Evolutionary conservation across 2,329 filamentous ascomycete genomes (phyloP).

Genomic region (Aspergillus ibericus): DNA sequence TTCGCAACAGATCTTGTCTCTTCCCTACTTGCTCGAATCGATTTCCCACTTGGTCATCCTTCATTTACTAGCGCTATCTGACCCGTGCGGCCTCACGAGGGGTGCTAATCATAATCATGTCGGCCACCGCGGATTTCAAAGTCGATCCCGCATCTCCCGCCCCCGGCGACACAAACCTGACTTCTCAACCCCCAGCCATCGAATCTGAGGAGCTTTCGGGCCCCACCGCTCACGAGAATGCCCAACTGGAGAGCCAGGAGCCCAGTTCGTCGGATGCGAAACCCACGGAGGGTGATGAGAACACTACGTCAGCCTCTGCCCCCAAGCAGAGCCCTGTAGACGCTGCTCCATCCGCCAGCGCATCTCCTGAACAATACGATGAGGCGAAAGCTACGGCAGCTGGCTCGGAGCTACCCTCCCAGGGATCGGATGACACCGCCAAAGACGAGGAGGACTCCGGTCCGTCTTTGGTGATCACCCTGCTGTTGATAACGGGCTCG

Average conservation of each 20-base stretch:
- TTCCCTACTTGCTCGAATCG: background rate
- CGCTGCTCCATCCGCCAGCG: conserved; percentile 11
- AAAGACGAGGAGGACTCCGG: conserved; percentile 42
- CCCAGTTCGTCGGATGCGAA: conserved; percentile 16
- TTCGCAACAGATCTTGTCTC: background rate
- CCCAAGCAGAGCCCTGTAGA: conserved; percentile 15
- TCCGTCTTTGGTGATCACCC: conserved; percentile 61
- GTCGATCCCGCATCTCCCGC: conserved; percentile 19
- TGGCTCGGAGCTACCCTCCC: conserved; percentile 22
- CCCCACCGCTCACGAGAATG: conserved; percentile 13
- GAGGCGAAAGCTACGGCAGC: conserved; percentile 24
- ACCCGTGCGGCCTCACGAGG: background rate
- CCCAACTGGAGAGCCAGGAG: conserved; percentile 9
- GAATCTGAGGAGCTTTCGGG: conserved; percentile 10
- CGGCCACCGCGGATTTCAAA: conserved; percentile 15
- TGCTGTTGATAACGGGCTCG: conserved; percentile 78
- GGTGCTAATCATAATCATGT: background rate
- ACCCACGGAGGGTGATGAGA: conserved; percentile 26
- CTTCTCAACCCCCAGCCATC: conserved; percentile 16
- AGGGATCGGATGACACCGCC: conserved; percentile 28
- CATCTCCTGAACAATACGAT: conserved; percentile 21
- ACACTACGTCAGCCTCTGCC: conserved; percentile 16
- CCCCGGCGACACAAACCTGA: conserved; percentile 19
- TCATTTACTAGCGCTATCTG: background rate
- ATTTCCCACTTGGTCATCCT: background rate